Conservation (phyloP, 2,329 filamentous ascomycete genomes). For the Mycocentrospora acerina region DNA sequence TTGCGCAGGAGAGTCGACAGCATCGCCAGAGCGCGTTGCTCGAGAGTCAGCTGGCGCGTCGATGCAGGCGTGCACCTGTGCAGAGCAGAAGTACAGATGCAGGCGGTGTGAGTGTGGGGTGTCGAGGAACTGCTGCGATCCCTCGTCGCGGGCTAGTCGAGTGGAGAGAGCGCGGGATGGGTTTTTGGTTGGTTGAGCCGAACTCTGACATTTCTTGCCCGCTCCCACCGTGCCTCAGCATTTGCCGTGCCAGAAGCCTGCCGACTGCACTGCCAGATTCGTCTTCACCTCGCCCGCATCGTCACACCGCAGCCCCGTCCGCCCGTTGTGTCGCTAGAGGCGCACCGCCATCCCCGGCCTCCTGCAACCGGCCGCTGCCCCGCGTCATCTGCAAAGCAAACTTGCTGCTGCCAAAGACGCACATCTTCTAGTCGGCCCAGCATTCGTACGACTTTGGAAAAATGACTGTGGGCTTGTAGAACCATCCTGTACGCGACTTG, state of each 20-base stretch:
- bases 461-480: conserved; percentile 38
- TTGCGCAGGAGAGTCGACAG: no score
- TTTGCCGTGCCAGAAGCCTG: conserved; percentile 8
- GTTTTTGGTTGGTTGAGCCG: no score
- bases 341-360: conserved; percentile 19
- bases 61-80: conserved; percentile 2
- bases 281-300: conserved; percentile 9
- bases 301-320: conserved; percentile 31
- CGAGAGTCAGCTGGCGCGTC: no score
- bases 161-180: not conserved
- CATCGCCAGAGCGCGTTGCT: no score
- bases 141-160: no score
- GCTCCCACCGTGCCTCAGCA: conserved; percentile 6
- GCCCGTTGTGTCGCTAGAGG: conserved; percentile 20
- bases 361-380: conserved; percentile 28
- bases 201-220: conserved; percentile 16
- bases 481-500: conserved; percentile 32
- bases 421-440: conserved; percentile 20
- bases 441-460: conserved; percentile 19
- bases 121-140: no score
- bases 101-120: not conserved
- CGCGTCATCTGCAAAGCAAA: conserved; percentile 38
- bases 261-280: conserved; percentile 10
- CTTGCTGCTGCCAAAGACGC: conserved; percentile 24
- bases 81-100: conserved; percentile 6